phyloP scores from a whole-genome alignment of 78 protist species.

The Polysphondylium violaceum region DNA sequence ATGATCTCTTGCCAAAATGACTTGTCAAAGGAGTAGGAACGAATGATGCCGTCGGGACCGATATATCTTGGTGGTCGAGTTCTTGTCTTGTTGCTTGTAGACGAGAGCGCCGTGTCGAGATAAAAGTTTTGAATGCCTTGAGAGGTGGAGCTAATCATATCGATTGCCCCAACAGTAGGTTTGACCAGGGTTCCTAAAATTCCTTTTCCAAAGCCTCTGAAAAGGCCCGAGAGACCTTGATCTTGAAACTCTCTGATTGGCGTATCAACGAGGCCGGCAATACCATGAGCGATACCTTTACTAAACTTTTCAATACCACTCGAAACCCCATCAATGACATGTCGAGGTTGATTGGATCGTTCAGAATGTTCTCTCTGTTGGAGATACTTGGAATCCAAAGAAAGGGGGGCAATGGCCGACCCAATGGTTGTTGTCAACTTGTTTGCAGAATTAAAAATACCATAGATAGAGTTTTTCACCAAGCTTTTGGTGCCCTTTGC shows the following conservation, averaged over 20 bases:
- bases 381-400: conserved; percentile 74
- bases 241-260: conserved; percentile 39
- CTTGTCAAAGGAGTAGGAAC: conserved; percentile 12
- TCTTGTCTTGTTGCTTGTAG: not conserved
- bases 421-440: conserved; percentile 80
- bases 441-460: conserved; percentile 80
- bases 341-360: conserved; percentile 5
- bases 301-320: not conserved
- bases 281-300: conserved; percentile 9
- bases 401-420: conserved; percentile 41
- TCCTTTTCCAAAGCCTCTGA: conserved; percentile 60
- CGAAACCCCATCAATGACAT: conserved; percentile 9
- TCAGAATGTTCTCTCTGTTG: conserved; percentile 1
- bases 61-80: conserved; percentile 64
- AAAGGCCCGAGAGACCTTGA: conserved; percentile 44
- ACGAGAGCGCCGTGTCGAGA: not conserved
- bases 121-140: conserved; percentile 59
- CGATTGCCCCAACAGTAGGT: conserved; percentile 75
- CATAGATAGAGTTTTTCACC: conserved; percentile 60
- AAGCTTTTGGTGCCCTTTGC: conserved; percentile 28
- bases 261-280: conserved; percentile 4
- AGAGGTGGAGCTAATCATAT: conserved; percentile 29
- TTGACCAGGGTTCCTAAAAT: conserved; percentile 59
- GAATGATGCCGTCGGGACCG: conserved; percentile 19
- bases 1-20: conserved; percentile 32